Base-by-base conservation (phyloP, 139 green algal genomes). In the Chlamydomonas asymmetrica region DNA sequence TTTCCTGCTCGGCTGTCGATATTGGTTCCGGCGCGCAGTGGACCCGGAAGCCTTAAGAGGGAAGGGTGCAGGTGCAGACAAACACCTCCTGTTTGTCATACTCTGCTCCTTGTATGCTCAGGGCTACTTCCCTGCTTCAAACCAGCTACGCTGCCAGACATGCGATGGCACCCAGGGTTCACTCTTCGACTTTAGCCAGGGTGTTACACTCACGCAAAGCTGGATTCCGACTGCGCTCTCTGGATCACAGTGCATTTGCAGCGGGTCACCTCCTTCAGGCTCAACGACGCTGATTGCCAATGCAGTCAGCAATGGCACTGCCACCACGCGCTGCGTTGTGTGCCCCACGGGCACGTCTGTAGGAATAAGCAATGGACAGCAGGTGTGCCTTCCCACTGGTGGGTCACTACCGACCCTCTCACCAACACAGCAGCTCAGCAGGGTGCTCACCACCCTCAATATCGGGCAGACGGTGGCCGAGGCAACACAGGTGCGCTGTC, bases 401-500 rank as follows among this genome's bases (percentile, higher is more conserved):
- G 3, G 43, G 13, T 20, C n/a, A n/a, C n/a, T n/a, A n/a, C 43
- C 62, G 16, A 57, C 71, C 16, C n/a, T 27, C 7, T 52, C 71
- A 25, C 35, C 71, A 9, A 29, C 40, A 23, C 31, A 77, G 60
- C 60, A 70, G 71, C 43, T 77, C 13, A 16, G 13, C 35, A 32
- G 23, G 23, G 74, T 61, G 23, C 39, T 87, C 7, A 62, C 60
- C 29, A 37, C 49, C 4, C 73, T 66, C 6, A 60, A 64, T 29
- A 43, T 81, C 6, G 64, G 63, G 32, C 69, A 84, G 9, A 71
- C 50, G 0, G 4, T 34, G 5, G 3, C 50, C 13, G 70, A 57
- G 43, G 82, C 82, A 13, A 82, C 74, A 40, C 76, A 87, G 74
- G 82, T 87, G 45, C 1, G 81, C n/a, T n/a, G n/a, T n/a, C n/a